Conservation (phyloP, 345 rosid species). For the Hibiscus syriacus region DNA sequence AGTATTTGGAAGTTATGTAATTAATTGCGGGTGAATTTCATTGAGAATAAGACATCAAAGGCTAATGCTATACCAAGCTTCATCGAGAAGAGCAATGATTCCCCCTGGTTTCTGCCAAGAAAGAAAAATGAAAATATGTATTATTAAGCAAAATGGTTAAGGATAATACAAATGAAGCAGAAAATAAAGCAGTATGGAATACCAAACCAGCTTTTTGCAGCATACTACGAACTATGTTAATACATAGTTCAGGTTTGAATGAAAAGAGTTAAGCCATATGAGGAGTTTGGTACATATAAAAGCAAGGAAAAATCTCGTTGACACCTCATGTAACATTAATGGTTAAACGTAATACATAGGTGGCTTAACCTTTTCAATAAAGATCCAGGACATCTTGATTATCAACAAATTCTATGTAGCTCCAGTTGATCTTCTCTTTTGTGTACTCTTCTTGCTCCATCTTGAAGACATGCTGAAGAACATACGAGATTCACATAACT, state of each 20-base stretch:
- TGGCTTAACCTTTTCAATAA: conserved; percentile 68
- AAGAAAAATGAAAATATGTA: background rate
- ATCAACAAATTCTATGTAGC: conserved; percentile 95
- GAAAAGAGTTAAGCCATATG: no score
- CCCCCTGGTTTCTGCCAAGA: conserved; percentile 74
- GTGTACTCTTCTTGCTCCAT: conserved; percentile 99
- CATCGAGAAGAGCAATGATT: conserved; percentile 77
- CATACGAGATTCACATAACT: conserved; percentile 13
- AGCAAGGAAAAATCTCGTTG: background rate
- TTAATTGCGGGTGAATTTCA: background rate
- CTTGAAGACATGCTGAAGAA: conserved; percentile 88
- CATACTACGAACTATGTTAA: background rate
- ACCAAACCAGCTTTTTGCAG: background rate
- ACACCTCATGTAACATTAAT: background rate
- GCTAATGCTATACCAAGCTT: conserved; percentile 59
- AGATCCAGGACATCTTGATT: conserved; percentile 96
- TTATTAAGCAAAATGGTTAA: background rate
- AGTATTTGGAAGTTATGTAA: background rate
- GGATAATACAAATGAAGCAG: background rate
- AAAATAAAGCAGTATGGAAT: background rate
- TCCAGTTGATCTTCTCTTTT: conserved; percentile 88
- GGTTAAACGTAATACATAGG: background rate
- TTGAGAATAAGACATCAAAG: background rate
- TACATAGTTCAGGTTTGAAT: no score
- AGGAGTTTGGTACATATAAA: background rate